Evolutionary conservation across 768 basidiomycete genomes (phyloP).

Genomic region (Phylloporus arenicola): DNA sequence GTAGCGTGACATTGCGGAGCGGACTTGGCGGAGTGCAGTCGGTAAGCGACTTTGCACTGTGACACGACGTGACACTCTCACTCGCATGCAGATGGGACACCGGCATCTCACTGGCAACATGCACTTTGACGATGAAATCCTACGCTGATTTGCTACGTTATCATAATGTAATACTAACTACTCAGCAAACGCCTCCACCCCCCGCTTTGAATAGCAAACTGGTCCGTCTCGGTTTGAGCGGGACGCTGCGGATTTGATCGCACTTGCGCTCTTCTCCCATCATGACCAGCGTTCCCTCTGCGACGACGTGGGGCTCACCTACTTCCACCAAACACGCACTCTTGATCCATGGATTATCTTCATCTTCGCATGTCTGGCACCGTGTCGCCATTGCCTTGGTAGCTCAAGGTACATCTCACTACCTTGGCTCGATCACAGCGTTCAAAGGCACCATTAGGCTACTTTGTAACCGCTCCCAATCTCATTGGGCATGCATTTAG

Average conservation of each 20-base stretch:
- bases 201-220: not conserved
- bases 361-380: slow-evolving; percentile 18
- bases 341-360: slow-evolving; percentile 23
- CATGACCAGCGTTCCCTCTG: slow-evolving; percentile 18
- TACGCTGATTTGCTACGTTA: too few relatives aligned
- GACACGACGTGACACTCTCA: too few relatives aligned
- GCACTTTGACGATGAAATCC: too few relatives aligned
- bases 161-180: too few relatives aligned
- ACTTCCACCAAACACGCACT: slow-evolving; percentile 20
- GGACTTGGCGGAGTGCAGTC: too few relatives aligned
- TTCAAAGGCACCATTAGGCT: slow-evolving; percentile 9
- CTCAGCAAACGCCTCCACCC: not conserved
- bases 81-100: too few relatives aligned
- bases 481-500: slow-evolving; percentile 15
- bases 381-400: slow-evolving; percentile 14
- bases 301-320: slow-evolving; percentile 20
- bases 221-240: too few relatives aligned
- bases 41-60: too few relatives aligned
- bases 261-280: not conserved
- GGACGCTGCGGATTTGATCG: too few relatives aligned
- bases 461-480: slow-evolving; percentile 21
- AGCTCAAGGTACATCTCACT: slow-evolving; percentile 9
- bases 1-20: too few relatives aligned
- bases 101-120: too few relatives aligned
- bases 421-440: not conserved